phyloP scores from a whole-genome alignment of 148 eudicot species.

The Diospyros kaki region DNA sequence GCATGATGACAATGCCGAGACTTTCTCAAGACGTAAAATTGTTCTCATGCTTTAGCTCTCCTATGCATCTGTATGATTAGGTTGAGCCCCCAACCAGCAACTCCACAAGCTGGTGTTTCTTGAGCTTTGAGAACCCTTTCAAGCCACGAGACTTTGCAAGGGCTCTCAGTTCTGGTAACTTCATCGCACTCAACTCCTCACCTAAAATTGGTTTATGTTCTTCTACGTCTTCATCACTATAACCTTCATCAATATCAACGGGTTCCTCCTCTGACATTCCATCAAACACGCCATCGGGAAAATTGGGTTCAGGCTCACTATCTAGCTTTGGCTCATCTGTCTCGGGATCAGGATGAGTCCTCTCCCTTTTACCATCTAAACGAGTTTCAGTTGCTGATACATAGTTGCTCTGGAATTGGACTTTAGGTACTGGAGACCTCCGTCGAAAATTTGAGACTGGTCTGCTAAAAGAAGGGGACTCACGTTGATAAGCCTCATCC shows the following conservation, averaged over 20 bases:
- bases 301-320: slow-evolving; percentile 28
- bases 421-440: slow-evolving; percentile 68
- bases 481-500: slow-evolving; percentile 41
- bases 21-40: neutral
- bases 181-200: slow-evolving; percentile 58
- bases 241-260: slow-evolving; percentile 33
- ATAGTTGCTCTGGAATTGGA: slow-evolving; percentile 33
- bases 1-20: neutral
- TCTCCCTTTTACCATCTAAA: slow-evolving; percentile 27
- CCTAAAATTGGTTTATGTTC: slow-evolving; percentile 22
- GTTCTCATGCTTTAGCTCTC: neutral
- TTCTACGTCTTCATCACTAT: slow-evolving; percentile 28
- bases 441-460: slow-evolving; percentile 37
- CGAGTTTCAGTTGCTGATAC: slow-evolving; percentile 24
- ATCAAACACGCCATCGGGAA: slow-evolving; percentile 31
- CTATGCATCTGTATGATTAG: slow-evolving; percentile 13
- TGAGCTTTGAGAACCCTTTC: slow-evolving; percentile 83
- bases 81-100: slow-evolving; percentile 47
- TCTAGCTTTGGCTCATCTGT: slow-evolving; percentile 21
- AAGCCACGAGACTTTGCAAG: slow-evolving; percentile 80
- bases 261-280: slow-evolving; percentile 42
- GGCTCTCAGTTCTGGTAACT: slow-evolving; percentile 66
- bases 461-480: slow-evolving; percentile 13
- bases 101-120: slow-evolving; percentile 70
- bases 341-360: slow-evolving; percentile 22